phyloP scores from a whole-genome alignment of 148 eudicot genomes.

The Arctostaphylos glauca region DNA sequence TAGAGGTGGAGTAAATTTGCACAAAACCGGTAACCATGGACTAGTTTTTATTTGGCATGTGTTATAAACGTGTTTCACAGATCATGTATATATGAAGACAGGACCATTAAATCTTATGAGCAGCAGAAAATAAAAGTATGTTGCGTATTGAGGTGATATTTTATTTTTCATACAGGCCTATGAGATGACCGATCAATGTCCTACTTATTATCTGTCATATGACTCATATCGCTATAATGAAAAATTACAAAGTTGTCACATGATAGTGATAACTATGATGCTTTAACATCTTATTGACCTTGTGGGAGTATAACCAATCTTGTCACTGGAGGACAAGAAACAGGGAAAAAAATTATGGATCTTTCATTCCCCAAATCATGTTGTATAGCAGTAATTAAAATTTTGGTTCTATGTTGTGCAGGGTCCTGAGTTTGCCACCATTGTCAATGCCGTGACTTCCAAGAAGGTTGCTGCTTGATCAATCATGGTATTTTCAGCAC shows the following conservation, averaged over 20 bases:
- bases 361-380: not conserved
- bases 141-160: no score
- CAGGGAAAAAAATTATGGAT: not conserved
- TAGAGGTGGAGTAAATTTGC: no score
- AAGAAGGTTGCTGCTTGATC: conserved; percentile 91
- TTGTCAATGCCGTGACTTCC: conserved; percentile 79
- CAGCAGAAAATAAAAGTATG: no score
- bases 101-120: no score
- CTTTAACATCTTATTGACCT: not conserved
- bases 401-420: conserved; percentile 32
- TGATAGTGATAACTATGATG: not conserved
- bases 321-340: not conserved
- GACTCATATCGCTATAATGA: no score
- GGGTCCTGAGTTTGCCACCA: conserved; percentile 95
- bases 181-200: not conserved
- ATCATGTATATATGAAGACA: no score
- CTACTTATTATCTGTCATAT: not conserved
- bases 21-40: no score
- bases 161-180: no score
- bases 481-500: conserved; percentile 9
- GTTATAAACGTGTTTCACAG: no score
- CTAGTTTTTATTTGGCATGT: no score
- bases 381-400: not conserved
- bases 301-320: not conserved
- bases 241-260: no score